phyloP scores from a whole-genome alignment of 2,329 filamentous ascomycete genomes.

The Cordyceps farinosa region DNA sequence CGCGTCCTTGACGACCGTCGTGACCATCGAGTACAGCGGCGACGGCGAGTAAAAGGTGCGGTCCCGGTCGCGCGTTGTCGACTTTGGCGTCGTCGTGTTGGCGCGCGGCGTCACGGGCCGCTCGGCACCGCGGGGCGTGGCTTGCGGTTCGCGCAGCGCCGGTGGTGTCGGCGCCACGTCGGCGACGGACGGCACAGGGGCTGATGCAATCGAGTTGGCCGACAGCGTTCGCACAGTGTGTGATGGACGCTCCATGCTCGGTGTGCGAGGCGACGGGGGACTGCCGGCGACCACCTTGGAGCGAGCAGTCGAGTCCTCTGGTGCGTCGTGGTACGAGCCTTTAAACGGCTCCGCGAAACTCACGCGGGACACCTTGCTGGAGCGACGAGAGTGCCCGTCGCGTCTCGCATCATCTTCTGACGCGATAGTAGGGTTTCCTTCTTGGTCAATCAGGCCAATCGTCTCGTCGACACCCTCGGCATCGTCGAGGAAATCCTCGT shows the following conservation, averaged over 20 bases:
- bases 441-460: constrained; percentile 56
- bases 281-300: constrained; percentile 22
- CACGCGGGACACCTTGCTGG: constrained; percentile 45
- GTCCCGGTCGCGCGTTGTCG: constrained; percentile 31
- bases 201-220: constrained; percentile 28
- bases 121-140: constrained; percentile 21
- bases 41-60: constrained; percentile 57
- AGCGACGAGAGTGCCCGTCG: constrained; percentile 41
- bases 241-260: constrained; percentile 31
- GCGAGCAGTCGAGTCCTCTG: constrained; percentile 33
- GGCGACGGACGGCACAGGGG: constrained; percentile 18
- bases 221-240: constrained; percentile 38
- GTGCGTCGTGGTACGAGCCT: constrained; percentile 34
- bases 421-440: constrained; percentile 23
- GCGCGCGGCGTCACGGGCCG: constrained; percentile 29
- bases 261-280: constrained; percentile 12
- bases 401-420: constrained; percentile 27
- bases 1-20: constrained; percentile 54
- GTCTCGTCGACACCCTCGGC: constrained; percentile 60
- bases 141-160: constrained; percentile 10
- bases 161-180: constrained; percentile 21
- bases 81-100: constrained; percentile 28
- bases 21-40: constrained; percentile 57
- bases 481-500: constrained; percentile 49
- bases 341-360: constrained; percentile 40